Evolutionary conservation across 768 basidiomycete species (phyloP).

Genomic region (Sporobolomyces roseus): DNA sequence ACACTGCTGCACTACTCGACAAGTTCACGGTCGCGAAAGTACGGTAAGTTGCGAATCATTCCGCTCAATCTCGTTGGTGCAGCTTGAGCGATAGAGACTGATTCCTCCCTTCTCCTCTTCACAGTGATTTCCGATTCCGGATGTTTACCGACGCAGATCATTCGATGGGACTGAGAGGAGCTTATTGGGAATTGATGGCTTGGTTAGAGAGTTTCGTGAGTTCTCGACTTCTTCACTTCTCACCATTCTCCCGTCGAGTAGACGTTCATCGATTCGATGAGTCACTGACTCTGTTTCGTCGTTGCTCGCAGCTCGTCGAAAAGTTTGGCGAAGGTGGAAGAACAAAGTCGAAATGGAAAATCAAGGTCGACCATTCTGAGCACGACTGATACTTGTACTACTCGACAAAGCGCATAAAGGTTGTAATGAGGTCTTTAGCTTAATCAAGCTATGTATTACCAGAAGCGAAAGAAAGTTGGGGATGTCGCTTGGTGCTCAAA

Average conservation of each 20-base stretch:
- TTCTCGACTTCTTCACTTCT: not conserved
- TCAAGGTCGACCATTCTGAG: conserved; percentile 9
- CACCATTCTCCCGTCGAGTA: not conserved
- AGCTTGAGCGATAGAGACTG: too few species aligned
- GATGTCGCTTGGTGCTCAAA: too few species aligned
- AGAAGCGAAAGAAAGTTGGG: too few species aligned
- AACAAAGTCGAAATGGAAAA: conserved; percentile 33
- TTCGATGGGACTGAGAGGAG: conserved; percentile 66
- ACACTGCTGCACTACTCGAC: conserved; percentile 84
- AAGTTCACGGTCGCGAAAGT: conserved; percentile 79
- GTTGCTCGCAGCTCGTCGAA: conserved; percentile 20
- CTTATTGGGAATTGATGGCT: conserved; percentile 77
- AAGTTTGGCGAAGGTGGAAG: conserved; percentile 37
- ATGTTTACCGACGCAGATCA: conserved; percentile 99
- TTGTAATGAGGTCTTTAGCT: too few species aligned
- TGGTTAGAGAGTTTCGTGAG: conserved; percentile 74
- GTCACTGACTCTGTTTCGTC: not conserved
- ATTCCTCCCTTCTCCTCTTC: not conserved
- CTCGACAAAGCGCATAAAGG: conserved; percentile 6
- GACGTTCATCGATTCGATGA: not conserved
- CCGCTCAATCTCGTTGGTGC: not conserved
- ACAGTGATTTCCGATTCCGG: conserved; percentile 67
- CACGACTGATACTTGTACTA: not conserved
- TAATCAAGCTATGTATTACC: too few species aligned
- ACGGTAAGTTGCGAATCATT: conserved; percentile 50